phyloP scores from a whole-genome alignment of 2,329 filamentous ascomycete species.

The Colletotrichum nymphaeae region DNA sequence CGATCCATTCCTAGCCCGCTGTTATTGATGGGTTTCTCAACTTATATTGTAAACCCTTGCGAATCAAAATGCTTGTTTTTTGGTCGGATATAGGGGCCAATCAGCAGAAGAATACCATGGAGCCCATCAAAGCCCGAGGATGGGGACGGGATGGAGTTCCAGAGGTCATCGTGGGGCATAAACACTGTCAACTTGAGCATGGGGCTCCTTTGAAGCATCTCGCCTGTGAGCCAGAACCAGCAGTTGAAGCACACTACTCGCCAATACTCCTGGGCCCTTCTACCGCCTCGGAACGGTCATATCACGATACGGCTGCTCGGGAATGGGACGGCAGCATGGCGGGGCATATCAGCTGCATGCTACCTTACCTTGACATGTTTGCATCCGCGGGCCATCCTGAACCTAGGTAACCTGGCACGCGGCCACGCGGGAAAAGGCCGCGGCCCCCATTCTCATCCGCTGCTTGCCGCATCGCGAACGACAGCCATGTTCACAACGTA shows the following conservation, averaged over 20 bases:
- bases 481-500: background rate
- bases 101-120: background rate
- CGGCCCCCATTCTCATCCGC: slow-evolving; percentile 12
- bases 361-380: slow-evolving; percentile 12
- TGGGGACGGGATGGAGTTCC: background rate
- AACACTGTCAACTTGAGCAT: background rate
- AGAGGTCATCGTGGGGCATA: no score
- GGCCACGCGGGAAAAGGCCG: background rate
- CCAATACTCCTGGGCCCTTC: background rate
- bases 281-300: background rate
- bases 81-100: background rate
- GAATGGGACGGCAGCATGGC: slow-evolving; percentile 2
- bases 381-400: background rate
- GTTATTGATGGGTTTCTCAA: background rate
- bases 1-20: background rate
- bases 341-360: background rate
- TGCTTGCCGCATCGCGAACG: slow-evolving; percentile 3
- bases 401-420: background rate
- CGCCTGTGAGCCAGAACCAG: background rate
- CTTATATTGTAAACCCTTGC: background rate
- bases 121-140: background rate
- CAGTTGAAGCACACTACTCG: background rate
- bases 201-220: background rate
- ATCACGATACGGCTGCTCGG: slow-evolving; percentile 13
- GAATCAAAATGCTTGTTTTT: background rate